These are phyloP conservation scores for Yamadazyma scolyti DNA, from an alignment of 805 yeast species.

Conservation along the genomic window DNA sequence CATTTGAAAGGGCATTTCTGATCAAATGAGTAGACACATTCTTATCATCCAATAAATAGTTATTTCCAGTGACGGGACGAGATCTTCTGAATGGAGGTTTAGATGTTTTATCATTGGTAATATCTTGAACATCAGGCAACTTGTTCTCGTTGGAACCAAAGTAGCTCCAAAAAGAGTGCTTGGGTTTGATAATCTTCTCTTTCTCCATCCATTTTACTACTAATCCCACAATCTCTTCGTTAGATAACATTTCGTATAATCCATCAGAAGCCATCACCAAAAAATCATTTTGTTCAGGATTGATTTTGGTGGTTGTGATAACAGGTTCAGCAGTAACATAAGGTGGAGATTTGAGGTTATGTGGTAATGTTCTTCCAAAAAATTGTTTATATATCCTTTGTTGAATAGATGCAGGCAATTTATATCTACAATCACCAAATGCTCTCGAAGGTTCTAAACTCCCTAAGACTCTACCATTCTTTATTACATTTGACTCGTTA, in stretches of 20 bases:
- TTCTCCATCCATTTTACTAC: conserved; percentile 92
- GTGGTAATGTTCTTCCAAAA: conserved; percentile 77
- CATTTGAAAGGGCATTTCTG: conserved; percentile 83
- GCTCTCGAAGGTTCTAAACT: conserved; percentile 94
- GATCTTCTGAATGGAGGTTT: conserved; percentile 74
- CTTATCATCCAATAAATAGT: conserved; percentile 69
- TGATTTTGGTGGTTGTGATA: conserved; percentile 73
- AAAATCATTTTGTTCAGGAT: conserved; percentile 72
- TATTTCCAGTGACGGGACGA: conserved; percentile 23
- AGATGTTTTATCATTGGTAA: conserved; percentile 55
- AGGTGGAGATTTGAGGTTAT: conserved; percentile 81
- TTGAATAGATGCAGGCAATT: conserved; percentile 76
- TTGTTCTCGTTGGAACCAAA: conserved; percentile 42
- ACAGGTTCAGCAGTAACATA: conserved; percentile 97
- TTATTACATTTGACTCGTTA: conserved; percentile 75
- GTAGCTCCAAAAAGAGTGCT: conserved; percentile 43
- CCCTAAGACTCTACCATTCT: conserved; percentile 88
- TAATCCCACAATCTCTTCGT: conserved; percentile 87
- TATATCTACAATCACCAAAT: conserved; percentile 95
- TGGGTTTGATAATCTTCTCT: conserved; percentile 56
- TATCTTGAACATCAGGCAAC: conserved; percentile 61
- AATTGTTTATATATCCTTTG: conserved; percentile 67
- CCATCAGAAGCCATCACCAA: conserved; percentile 95
- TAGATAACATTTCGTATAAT: conserved; percentile 82
- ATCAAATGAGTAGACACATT: conserved; percentile 92